Percentiles rank a stretch among this genome's conserved stretches.
Conservation (phyloP, 345 rosid genomes). For the Salix arbutifolia region DNA sequence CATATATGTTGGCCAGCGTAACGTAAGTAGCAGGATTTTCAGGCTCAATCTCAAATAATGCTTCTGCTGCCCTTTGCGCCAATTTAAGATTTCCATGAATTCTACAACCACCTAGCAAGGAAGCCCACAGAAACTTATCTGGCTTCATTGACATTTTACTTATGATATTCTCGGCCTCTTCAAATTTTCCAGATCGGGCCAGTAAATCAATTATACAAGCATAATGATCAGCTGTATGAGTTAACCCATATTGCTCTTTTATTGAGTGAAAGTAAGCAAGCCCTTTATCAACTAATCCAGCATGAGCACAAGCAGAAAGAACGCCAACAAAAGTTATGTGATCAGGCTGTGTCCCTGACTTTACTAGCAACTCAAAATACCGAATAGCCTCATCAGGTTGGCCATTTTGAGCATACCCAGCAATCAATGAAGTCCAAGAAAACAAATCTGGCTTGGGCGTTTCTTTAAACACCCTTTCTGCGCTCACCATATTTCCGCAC, state of each 20-base stretch:
- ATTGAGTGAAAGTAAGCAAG: slow-evolving; percentile 62
- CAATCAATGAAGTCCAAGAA: slow-evolving; percentile 78
- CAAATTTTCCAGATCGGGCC: slow-evolving; percentile 65
- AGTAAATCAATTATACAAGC: slow-evolving; percentile 77
- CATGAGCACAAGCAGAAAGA: slow-evolving; percentile 81
- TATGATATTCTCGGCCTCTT: slow-evolving; percentile 53
- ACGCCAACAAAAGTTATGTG: slow-evolving; percentile 75
- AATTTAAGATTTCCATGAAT: slow-evolving; percentile 69
- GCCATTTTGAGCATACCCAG: slow-evolving; percentile 83
- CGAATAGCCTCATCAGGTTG: slow-evolving; percentile 51
- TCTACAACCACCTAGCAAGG: slow-evolving; percentile 81
- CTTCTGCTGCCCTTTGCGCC: slow-evolving; percentile 68
- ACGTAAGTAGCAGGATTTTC: slow-evolving; percentile 86
- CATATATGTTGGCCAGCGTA: slow-evolving; percentile 86
- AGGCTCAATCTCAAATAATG: slow-evolving; percentile 72
- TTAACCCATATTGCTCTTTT: slow-evolving; percentile 48
- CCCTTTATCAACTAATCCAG: slow-evolving; percentile 77
- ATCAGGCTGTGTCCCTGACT: slow-evolving; percentile 70
- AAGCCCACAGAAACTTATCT: slow-evolving; percentile 84
- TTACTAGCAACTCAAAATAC: slow-evolving; percentile 57
- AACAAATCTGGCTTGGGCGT: slow-evolving; percentile 57
- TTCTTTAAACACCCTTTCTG: slow-evolving; percentile 53
- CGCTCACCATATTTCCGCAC: slow-evolving; percentile 68
- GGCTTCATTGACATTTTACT: slow-evolving; percentile 67
- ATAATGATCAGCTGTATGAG: slow-evolving; percentile 73